Conservation (phyloP, 306 rosid genomes). For the Sechiopsis laciniata region DNA sequence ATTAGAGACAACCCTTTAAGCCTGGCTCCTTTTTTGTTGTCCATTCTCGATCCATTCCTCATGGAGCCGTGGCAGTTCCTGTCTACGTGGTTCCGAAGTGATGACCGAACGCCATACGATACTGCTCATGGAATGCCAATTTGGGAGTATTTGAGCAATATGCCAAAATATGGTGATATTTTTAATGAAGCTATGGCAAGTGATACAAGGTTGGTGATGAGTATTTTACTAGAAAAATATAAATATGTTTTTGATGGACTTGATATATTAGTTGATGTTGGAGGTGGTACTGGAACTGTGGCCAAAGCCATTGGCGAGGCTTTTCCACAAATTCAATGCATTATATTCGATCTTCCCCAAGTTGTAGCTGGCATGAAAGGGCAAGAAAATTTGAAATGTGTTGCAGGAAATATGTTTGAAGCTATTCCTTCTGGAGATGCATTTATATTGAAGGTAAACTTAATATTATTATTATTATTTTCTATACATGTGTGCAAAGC, state of each 20-base stretch:
- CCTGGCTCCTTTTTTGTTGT: conserved; percentile 23
- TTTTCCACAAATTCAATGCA: conserved; percentile 40
- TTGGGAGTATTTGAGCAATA: conserved; percentile 32
- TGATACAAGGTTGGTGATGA: conserved; percentile 35
- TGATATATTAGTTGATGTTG: conserved; percentile 46
- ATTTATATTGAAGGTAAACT: conserved; percentile 23
- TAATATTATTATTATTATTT: no score
- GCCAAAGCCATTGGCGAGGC: conserved; percentile 35
- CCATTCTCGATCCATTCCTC: conserved; percentile 26
- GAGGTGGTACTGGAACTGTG: conserved; percentile 51
- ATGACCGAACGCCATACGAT: conserved; percentile 33
- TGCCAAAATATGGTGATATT: conserved; percentile 11
- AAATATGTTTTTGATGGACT: conserved; percentile 36
- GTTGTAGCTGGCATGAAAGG: conserved; percentile 39
- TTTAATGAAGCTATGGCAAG: conserved; percentile 52
- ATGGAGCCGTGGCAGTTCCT: conserved; percentile 32
- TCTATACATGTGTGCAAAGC: no score
- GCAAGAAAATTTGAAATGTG: conserved; percentile 28
- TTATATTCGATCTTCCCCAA: conserved; percentile 48
- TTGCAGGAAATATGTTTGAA: conserved; percentile 48
- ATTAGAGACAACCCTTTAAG: conserved; percentile 29
- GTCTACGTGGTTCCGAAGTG: conserved; percentile 36
- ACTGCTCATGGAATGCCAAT: conserved; percentile 31
- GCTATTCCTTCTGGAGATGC: conserved; percentile 38
- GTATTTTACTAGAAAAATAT: conserved; percentile 34